phyloP scores from a whole-genome alignment of 768 basidiomycete genomes.

The Cystobasidiopsis lactophilus region DNA sequence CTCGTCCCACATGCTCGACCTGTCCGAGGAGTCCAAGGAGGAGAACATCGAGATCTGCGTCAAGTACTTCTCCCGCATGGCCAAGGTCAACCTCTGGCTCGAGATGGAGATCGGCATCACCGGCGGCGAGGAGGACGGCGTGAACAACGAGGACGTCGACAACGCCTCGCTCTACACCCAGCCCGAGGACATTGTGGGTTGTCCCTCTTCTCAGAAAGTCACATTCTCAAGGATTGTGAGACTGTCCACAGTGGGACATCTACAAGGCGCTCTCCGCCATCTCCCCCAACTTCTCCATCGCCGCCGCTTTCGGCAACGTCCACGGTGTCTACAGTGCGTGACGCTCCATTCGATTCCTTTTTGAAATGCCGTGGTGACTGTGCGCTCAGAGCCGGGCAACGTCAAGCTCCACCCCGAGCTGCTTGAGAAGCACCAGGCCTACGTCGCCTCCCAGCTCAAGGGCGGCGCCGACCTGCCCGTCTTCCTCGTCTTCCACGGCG shows the following conservation, averaged over 20 bases:
- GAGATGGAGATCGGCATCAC: slow-evolving; percentile 99
- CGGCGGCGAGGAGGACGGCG: slow-evolving; percentile 97
- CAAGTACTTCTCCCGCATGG: slow-evolving; percentile 90
- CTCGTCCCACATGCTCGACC: slow-evolving; percentile 97
- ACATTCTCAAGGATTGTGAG: too few species aligned
- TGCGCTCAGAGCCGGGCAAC: slow-evolving; percentile 46
- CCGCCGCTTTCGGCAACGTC: slow-evolving; percentile 95
- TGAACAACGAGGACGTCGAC: slow-evolving; percentile 90
- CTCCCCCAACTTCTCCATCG: slow-evolving; percentile 85
- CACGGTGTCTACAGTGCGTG: slow-evolving; percentile 76
- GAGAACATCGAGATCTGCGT: slow-evolving; percentile 85
- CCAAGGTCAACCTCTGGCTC: slow-evolving; percentile 75
- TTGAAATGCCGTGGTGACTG: neutral
- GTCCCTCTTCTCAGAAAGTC: too few species aligned
- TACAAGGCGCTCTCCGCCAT: slow-evolving; percentile 61
- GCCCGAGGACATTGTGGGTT: slow-evolving; percentile 52
- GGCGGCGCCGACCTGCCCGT: slow-evolving; percentile 46
- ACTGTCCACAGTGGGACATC: slow-evolving; percentile 39
- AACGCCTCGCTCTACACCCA: slow-evolving; percentile 90
- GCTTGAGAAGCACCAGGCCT: slow-evolving; percentile 70
- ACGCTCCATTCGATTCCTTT: neutral
- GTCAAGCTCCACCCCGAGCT: slow-evolving; percentile 80
- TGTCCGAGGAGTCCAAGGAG: slow-evolving; percentile 60
- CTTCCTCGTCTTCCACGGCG: slow-evolving; percentile 99
- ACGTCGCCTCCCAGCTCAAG: slow-evolving; percentile 44